Percentiles rank a stretch among this genome's conserved stretches.
phyloP scores from a whole-genome alignment of 768 basidiomycete species.

The Cubamyces sp. region DNA sequence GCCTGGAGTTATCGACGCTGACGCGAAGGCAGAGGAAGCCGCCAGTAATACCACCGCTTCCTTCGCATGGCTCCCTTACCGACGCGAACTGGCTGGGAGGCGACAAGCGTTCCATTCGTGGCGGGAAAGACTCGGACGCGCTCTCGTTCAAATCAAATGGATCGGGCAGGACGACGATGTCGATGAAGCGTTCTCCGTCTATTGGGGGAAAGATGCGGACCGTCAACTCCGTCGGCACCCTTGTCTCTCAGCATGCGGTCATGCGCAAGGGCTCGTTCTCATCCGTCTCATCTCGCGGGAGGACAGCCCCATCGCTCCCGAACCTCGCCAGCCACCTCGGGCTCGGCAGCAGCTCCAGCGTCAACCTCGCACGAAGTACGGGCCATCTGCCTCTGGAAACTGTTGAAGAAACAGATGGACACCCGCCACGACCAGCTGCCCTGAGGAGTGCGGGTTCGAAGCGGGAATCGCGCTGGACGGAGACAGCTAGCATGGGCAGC shows the following conservation, averaged over 20 bases:
- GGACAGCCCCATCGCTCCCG: constrained; percentile 23
- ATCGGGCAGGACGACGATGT: constrained; percentile 30
- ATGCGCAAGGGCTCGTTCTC: constrained; percentile 62
- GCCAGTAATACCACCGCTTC: constrained; percentile 31
- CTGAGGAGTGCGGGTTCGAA: constrained; percentile 12
- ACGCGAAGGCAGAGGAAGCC: constrained; percentile 51
- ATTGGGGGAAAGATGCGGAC: constrained; percentile 21
- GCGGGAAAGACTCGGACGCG: constrained; percentile 30
- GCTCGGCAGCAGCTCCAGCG: constrained; percentile 45
- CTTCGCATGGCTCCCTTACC: constrained; percentile 24
- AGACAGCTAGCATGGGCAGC: constrained; percentile 11
- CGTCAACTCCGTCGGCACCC: constrained; percentile 4
- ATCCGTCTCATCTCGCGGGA: constrained; percentile 56
- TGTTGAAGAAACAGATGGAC: constrained; percentile 51
- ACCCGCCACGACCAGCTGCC: not conserved
- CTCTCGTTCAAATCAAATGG: constrained; percentile 33
- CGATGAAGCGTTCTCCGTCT: constrained; percentile 30
- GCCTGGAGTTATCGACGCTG: constrained; percentile 72
- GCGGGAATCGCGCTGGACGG: constrained; percentile 19
- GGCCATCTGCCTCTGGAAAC: constrained; percentile 54
- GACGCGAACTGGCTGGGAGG: constrained; percentile 16
- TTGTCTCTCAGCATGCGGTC: constrained; percentile 22
- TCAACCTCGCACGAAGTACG: constrained; percentile 57
- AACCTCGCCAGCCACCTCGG: constrained; percentile 36
- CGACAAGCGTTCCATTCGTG: constrained; percentile 23